Percentiles rank a stretch among this genome's conserved stretches.
phyloP scores from a whole-genome alignment of 805 yeast genomes.

The Pichia membranifaciens region DNA sequence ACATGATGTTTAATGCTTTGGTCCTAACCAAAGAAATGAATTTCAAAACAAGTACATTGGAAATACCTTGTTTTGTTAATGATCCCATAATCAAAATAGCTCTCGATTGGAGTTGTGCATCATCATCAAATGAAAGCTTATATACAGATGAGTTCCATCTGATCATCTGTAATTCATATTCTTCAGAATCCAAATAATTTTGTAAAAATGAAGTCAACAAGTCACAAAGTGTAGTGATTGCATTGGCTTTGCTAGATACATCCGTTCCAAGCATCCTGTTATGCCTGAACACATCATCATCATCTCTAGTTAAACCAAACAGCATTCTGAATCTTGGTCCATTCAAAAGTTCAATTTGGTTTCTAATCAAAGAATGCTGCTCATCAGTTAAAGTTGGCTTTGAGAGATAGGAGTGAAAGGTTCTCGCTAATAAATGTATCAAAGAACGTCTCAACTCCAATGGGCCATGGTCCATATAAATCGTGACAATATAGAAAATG shows the following conservation, averaged over 20 bases:
- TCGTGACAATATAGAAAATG: constrained; percentile 58
- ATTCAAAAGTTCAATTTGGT: constrained; percentile 41
- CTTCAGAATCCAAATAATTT: constrained; percentile 40
- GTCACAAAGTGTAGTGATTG: constrained; percentile 56
- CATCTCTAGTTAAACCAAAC: constrained; percentile 61
- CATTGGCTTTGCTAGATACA: constrained; percentile 37
- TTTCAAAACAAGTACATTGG: constrained; percentile 40
- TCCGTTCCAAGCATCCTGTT: constrained; percentile 23
- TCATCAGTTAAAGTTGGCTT: constrained; percentile 44
- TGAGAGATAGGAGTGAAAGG: constrained; percentile 62
- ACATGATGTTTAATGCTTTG: constrained; percentile 12
- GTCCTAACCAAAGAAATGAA: constrained; percentile 21
- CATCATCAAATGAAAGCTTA: constrained; percentile 51
- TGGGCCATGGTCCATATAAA: constrained; percentile 48
- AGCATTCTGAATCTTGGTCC: constrained; percentile 65
- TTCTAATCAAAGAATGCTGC: constrained; percentile 38
- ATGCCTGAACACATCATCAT: constrained; percentile 24
- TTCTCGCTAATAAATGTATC: constrained; percentile 57
- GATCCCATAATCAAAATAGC: constrained; percentile 68
- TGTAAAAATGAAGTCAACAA: constrained; percentile 48
- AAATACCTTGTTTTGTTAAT: constrained; percentile 55
- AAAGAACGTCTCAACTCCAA: constrained; percentile 54
- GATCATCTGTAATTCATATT: constrained; percentile 50
- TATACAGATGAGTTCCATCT: constrained; percentile 62
- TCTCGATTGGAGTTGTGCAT: constrained; percentile 58